Evolutionary conservation across 371 early-diverging fungal genomes (phyloP), one percentile per base, ranked within the genome.

Genomic region (Saksenaea oblongispora): DNA sequence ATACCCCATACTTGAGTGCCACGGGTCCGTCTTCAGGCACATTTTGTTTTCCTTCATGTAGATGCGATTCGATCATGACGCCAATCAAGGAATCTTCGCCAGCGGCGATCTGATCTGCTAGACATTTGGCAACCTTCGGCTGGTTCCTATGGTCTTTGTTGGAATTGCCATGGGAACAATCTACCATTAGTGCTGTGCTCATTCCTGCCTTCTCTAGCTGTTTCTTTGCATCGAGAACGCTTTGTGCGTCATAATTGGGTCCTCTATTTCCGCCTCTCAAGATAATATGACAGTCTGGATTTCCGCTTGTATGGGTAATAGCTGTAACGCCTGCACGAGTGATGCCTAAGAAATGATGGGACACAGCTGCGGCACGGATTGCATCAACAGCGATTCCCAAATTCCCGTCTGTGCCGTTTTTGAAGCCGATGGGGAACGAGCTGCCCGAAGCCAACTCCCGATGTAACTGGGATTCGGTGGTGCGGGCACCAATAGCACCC

Each of bases 401-500:
- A 64, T 90, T 94, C 51, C 98, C 98, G 64, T 96, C 95, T 0
- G 90, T 88, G 13, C 96, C 96, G 72, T 96, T 96, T 75, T 96
- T 97, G 85, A 97, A 96, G 5, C 98, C 98, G 31, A 97, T 92
- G 5, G 98, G 95, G 64, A 93, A 91, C 24, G 95, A 95, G 3
- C 94, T 84, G 18, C 98, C 98, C n/a, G 92, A 91, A 26, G 96
- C 93, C 27, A 97, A 83, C 76, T 97, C 98, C 57, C 98, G 87
- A 72, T 97, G 98, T 31, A 96, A 85, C 72, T 94, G 94, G 36
- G 92, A 92, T 72, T 94, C 93, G 13, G 96, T 96, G 5, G 97
- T 97, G 51, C 98, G 84, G 3, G 98, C 98, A 34, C 98, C 95
- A 66, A 96, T 95, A 18, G 96, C 95, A 28, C 94, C 97, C 95